Conservation (phyloP, 1,139 yeast genomes). For the Insectozyma bohioensis region DNA sequence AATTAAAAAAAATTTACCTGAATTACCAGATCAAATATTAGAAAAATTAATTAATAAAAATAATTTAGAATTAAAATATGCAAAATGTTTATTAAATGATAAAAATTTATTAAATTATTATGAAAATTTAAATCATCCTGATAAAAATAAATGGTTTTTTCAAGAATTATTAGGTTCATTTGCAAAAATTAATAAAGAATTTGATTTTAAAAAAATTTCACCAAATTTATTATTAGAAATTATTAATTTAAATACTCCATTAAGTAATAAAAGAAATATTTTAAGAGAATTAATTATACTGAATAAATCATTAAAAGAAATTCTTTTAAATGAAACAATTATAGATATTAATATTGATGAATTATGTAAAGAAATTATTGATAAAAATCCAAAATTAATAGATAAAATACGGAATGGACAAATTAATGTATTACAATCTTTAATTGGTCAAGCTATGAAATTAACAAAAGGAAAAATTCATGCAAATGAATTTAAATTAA, state of each 20-base stretch:
- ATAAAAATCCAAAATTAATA: slow-evolving; percentile 56
- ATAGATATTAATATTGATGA: slow-evolving; percentile 15
- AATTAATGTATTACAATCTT: slow-evolving; percentile 64
- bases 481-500: slow-evolving; percentile 47
- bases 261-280: slow-evolving; percentile 65
- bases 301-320: slow-evolving; percentile 46
- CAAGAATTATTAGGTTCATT: slow-evolving; percentile 78
- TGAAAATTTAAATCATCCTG: slow-evolving; percentile 24
- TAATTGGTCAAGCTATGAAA: slow-evolving; percentile 86
- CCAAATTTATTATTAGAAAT: slow-evolving; percentile 24
- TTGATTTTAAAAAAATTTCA: slow-evolving; percentile 36
- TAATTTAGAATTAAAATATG: slow-evolving; percentile 67
- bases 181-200: slow-evolving; percentile 46
- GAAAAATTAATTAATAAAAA: slow-evolving; percentile 45
- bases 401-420: slow-evolving; percentile 58
- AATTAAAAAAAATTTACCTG: slow-evolving; percentile 49
- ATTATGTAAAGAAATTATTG: slow-evolving; percentile 55
- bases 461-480: slow-evolving; percentile 66
- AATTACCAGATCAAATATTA: slow-evolving; percentile 62
- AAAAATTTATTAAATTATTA: slow-evolving; percentile 51
- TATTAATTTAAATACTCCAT: slow-evolving; percentile 26
- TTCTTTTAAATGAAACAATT: slow-evolving; percentile 43
- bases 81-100: slow-evolving; percentile 56
- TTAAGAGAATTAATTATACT: slow-evolving; percentile 58
- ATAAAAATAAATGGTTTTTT: slow-evolving; percentile 77